These are phyloP conservation scores for Durusdinium trenchii DNA, from an alignment of 73 alveolate species.

Conservation along the genomic window DNA sequence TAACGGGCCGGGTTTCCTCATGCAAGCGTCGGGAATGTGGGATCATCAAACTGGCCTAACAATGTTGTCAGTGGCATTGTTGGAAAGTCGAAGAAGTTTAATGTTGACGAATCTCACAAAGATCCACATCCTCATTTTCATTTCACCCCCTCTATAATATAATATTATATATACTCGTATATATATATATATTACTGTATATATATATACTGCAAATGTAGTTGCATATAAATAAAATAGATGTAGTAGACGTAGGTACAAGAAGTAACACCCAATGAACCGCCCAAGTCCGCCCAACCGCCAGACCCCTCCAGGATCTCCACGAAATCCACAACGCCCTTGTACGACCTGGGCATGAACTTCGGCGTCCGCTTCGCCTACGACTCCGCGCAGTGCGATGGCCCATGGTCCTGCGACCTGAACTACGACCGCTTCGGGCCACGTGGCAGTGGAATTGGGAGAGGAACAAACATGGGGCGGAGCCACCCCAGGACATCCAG, in stretches of 20 bases:
- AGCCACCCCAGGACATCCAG: no score
- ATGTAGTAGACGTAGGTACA: background rate
- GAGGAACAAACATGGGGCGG: no score
- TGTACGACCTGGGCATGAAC: slow-evolving; percentile 84
- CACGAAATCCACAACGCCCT: slow-evolving; percentile 62
- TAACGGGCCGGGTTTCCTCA: no score
- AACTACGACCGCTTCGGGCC: slow-evolving; percentile 81
- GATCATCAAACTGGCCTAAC: no score
- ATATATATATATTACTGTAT: no score
- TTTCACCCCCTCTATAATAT: background rate
- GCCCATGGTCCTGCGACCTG: slow-evolving; percentile 83
- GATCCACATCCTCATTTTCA: background rate
- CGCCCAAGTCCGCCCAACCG: background rate
- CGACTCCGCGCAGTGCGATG: slow-evolving; percentile 71
- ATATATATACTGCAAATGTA: background rate
- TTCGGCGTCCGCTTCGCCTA: slow-evolving; percentile 85
- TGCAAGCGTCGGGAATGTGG: no score
- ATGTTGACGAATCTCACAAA: background rate
- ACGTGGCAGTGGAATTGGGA: background rate
- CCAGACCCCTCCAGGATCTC: slow-evolving; percentile 4
- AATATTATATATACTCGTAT: background rate
- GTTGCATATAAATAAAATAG: background rate
- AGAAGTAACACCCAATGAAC: no score
- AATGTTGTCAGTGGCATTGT: no score
- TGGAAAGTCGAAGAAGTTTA: background rate